Evolutionary conservation across 345 rosid genomes (phyloP), one percentile per base, ranked within the genome.

Genomic region (Populus deltoides): DNA sequence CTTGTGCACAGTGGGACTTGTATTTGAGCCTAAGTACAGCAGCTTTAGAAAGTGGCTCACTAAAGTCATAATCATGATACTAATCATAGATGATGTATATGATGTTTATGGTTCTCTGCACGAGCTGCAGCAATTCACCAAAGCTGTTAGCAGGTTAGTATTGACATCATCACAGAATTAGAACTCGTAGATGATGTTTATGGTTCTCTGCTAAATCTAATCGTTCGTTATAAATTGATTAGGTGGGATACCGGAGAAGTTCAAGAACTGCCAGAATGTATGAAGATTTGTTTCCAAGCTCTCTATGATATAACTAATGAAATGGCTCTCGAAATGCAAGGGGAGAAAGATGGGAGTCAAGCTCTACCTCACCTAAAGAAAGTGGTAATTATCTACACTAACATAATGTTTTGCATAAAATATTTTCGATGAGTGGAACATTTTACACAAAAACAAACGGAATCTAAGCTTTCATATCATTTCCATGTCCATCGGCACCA

Each of bases 61-160:
- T 0, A 88, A 88, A 84, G 85, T 73, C 43, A 41, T 86, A 36
- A 59, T 78, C 36, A 55, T 90, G 75, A 25, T 90, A 68, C 29
- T 88, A 16, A 68, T 83, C 8, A 83, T 87, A 1, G 93, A 90
- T 38, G 93, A 90, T 41, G 84, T 85, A 41, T 90, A 88, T 20
- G 91, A 87, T 73, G 24, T 88, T 45, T 90, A 85, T 75, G 93
- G 90, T 55, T 87, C 90, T 18, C 1, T 83, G 18, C 80, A 90
- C 10, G 90, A 90, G 69, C 76, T 90, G 8, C 57, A 81, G 12
- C 81, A 74, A 31, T 88, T 90, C 81, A 88, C 91, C 7, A n/a
- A 72, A 1, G 93, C 88, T 2, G 77, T 90, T 49, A 59, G 70
- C 0, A 85, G 86, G 91, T 88, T 47, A 7, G 68, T 38, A 12